Percentiles rank a stretch among this genome's conserved stretches.
Evolutionary conservation across 768 basidiomycete species (phyloP).

Genomic region (Artomyces pyxidatus): DNA sequence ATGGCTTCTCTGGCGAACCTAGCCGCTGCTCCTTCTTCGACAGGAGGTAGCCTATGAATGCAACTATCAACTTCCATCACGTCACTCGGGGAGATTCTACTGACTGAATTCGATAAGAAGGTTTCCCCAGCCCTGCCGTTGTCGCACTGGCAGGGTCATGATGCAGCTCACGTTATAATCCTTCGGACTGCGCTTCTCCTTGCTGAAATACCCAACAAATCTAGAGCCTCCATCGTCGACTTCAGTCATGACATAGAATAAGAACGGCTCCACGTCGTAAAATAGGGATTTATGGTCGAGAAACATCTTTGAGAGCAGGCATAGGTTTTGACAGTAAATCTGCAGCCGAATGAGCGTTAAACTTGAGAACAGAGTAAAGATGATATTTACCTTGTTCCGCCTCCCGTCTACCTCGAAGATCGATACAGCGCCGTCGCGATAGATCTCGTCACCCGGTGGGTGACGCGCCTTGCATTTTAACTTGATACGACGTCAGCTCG

Average conservation of each 20-base stretch:
- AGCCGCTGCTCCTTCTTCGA: conserved; percentile 89
- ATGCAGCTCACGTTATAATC: conserved; percentile 99
- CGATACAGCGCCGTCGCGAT: conserved; percentile 79
- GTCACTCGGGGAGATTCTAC: conserved; percentile 24
- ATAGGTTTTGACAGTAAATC: conserved; percentile 99
- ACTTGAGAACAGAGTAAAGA: neutral
- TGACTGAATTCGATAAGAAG: conserved; percentile 96
- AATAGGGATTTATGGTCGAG: conserved; percentile 97
- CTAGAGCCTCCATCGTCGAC: conserved; percentile 82
- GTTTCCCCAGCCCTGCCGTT: conserved; percentile 95
- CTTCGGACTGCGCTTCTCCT: conserved; percentile 94
- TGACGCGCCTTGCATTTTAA: conserved; percentile 92
- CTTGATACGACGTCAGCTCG: conserved; percentile 31
- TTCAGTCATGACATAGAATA: conserved; percentile 97
- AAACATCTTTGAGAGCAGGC: conserved; percentile 97
- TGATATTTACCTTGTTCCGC: conserved; percentile 73
- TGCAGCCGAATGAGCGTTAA: conserved; percentile 22
- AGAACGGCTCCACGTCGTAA: conserved; percentile 98
- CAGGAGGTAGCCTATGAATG: conserved; percentile 73
- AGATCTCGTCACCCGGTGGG: conserved; percentile 98
- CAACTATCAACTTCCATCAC: neutral
- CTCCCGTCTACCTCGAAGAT: conserved; percentile 98
- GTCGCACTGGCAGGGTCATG: conserved; percentile 94
- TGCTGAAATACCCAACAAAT: conserved; percentile 98
- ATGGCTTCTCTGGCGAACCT: conserved; percentile 94